Conservation (phyloP, 352 stramenopile genomes). For the Globisporangium abappressorium region DNA sequence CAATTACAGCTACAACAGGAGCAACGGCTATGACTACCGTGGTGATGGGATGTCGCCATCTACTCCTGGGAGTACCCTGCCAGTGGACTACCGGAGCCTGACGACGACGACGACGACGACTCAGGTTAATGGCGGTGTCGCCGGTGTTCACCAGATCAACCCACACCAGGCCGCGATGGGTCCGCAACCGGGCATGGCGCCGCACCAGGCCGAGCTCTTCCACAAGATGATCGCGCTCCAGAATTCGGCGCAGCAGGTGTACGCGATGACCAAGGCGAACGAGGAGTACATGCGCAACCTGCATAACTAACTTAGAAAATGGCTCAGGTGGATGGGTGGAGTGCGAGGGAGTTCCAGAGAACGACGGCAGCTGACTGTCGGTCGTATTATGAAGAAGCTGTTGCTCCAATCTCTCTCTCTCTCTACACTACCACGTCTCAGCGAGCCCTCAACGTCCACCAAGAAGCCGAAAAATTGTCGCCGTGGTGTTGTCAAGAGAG, state of each 20-base stretch:
- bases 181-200: constrained; percentile 13
- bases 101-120: background rate
- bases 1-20: background rate
- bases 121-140: background rate
- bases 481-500: too few species aligned
- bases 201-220: constrained; percentile 14
- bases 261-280: constrained; percentile 16
- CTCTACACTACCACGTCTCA: too few species aligned
- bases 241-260: constrained; percentile 17
- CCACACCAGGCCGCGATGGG: constrained; percentile 4
- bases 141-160: background rate
- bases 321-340: too few species aligned
- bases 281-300: constrained; percentile 18
- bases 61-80: background rate
- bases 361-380: background rate
- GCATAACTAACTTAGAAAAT: background rate
- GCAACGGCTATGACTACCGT: background rate
- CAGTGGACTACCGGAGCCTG: constrained; percentile 4
- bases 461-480: too few species aligned
- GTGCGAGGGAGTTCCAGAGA: too few species aligned
- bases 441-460: too few species aligned
- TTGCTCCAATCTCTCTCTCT: too few species aligned
- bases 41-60: background rate
- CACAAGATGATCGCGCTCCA: constrained; percentile 18
- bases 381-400: too few species aligned